phyloP scores from a whole-genome alignment of 2,329 filamentous ascomycete species.

The Epichloe baconii region DNA sequence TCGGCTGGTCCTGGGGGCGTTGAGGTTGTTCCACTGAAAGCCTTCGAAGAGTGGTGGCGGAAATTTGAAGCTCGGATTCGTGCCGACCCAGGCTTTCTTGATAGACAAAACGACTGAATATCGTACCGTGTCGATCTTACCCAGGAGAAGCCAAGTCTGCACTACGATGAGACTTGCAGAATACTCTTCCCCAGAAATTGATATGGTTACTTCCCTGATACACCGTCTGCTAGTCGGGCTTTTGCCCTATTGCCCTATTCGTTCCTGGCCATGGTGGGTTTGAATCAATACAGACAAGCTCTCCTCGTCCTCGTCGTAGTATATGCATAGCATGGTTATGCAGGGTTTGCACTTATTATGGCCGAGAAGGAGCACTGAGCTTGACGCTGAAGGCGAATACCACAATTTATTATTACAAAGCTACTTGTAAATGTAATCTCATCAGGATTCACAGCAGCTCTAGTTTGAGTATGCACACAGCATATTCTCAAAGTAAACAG shows the following conservation, averaged over 20 bases:
- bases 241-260: no score
- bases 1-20: slow-evolving; percentile 47
- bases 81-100: slow-evolving; percentile 77
- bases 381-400: neutral
- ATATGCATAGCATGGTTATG: no score
- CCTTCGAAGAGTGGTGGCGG: slow-evolving; percentile 94
- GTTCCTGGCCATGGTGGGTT: no score
- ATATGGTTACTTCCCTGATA: no score
- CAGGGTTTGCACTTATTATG: no score
- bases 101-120: slow-evolving; percentile 35
- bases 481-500: neutral
- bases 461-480: neutral
- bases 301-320: no score
- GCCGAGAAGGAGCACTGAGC: no score
- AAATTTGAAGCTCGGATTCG: slow-evolving; percentile 88
- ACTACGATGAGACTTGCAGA: no score
- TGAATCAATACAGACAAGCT: no score
- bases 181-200: no score
- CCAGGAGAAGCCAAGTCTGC: neutral
- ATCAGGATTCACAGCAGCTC: no score
- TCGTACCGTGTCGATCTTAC: neutral
- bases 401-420: neutral
- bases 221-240: no score
- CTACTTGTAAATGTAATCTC: neutral
- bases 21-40: slow-evolving; percentile 85